phyloP scores from a whole-genome alignment of 2,329 filamentous ascomycete species.

The Alternaria tenuissima region DNA sequence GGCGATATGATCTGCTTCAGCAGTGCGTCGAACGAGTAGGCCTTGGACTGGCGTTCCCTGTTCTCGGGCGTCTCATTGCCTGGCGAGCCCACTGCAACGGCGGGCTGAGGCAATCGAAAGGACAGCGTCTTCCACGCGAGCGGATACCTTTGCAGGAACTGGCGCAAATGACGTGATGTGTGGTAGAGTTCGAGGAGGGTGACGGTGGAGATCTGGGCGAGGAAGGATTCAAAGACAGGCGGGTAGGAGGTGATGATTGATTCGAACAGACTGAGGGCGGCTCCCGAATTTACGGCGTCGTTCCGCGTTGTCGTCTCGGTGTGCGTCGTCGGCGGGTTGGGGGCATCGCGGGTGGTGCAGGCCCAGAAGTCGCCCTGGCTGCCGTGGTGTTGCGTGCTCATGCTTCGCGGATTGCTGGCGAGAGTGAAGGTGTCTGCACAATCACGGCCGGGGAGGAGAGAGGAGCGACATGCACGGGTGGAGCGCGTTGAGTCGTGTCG shows the following conservation, averaged over 20 bases:
- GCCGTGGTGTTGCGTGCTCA: conserved; percentile 33
- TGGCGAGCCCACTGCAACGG: conserved; percentile 46
- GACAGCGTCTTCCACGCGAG: conserved; percentile 68
- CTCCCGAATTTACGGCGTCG: conserved; percentile 8
- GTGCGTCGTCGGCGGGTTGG: conserved; percentile 2
- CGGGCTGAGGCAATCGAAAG: conserved; percentile 61
- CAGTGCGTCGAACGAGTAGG: conserved; percentile 66
- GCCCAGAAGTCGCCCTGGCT: conserved; percentile 30
- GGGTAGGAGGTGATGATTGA: conserved; percentile 64
- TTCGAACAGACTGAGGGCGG: conserved; percentile 58
- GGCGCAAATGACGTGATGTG: conserved; percentile 63
- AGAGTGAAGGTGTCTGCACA: conserved; percentile 28
- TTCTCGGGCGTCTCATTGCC: conserved; percentile 52
- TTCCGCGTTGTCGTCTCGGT: conserved; percentile 9
- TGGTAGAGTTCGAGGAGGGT: conserved; percentile 67
- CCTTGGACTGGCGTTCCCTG: conserved; percentile 60
- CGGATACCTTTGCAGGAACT: conserved; percentile 64
- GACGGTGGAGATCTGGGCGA: conserved; percentile 65
- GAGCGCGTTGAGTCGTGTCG: conserved; percentile 33
- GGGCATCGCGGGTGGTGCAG: conserved; percentile 13
- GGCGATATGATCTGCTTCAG: conserved; percentile 64
- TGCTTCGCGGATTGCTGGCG: conserved; percentile 33
- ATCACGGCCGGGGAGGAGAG: conserved; percentile 35
- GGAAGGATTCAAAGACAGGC: conserved; percentile 66
- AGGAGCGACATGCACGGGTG: conserved; percentile 38